Conservation (phyloP, 2,329 filamentous ascomycete species). For the Decorospora gaudefroyi region DNA sequence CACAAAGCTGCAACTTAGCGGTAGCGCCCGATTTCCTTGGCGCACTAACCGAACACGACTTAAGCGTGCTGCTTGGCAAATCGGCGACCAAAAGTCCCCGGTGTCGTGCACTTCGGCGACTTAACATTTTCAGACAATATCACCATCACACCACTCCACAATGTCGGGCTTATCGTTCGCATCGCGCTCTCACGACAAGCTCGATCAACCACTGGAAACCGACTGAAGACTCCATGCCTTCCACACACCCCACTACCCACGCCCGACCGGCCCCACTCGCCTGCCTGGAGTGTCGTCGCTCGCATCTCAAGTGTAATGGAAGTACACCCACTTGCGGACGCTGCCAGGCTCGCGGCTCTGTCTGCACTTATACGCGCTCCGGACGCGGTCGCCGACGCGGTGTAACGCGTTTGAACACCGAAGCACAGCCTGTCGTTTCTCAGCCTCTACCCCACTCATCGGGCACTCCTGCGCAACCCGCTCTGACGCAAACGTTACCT, state of each 20-base stretch:
- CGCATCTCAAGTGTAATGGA: slow-evolving; percentile 56
- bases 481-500: not conserved
- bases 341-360: slow-evolving; percentile 45
- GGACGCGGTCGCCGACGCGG: slow-evolving; percentile 50
- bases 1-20: too few relatives aligned
- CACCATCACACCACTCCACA: too few relatives aligned
- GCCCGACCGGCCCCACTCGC: slow-evolving; percentile 40
- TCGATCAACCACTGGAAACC: too few relatives aligned
- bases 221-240: too few relatives aligned
- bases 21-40: too few relatives aligned
- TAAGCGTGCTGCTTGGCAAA: too few relatives aligned
- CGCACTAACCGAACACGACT: too few relatives aligned
- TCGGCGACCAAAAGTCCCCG: too few relatives aligned
- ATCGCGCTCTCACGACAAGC: too few relatives aligned
- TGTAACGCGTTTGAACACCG: slow-evolving; percentile 19
- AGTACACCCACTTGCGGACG: slow-evolving; percentile 51
- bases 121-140: too few relatives aligned
- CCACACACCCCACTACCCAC: not conserved
- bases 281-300: slow-evolving; percentile 54
- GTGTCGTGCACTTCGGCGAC: too few relatives aligned
- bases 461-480: not conserved
- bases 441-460: not conserved
- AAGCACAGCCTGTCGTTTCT: not conserved
- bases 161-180: too few relatives aligned
- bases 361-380: slow-evolving; percentile 54